phyloP scores from a whole-genome alignment of 2,329 filamentous ascomycete species.

The Epichloe typhina region DNA sequence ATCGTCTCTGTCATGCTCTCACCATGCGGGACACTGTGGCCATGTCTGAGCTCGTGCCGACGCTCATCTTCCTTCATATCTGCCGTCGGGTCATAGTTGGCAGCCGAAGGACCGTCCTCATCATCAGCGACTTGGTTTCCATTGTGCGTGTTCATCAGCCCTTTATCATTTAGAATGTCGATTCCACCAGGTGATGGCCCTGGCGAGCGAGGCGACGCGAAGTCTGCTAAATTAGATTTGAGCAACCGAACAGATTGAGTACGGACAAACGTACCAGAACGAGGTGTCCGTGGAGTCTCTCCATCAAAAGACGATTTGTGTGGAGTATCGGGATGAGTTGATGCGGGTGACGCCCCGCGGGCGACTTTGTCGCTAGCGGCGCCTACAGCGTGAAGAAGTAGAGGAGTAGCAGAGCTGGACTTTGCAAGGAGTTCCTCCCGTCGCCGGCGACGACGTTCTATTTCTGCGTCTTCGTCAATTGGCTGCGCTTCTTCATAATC shows the following conservation, averaged over 20 bases:
- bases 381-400: constrained; percentile 63
- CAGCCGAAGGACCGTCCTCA: constrained; percentile 73
- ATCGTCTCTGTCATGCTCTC: constrained; percentile 15
- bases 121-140: constrained; percentile 23
- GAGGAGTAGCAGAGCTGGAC: constrained; percentile 59
- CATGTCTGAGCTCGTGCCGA: constrained; percentile 52
- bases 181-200: constrained; percentile 43
- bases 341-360: constrained; percentile 40
- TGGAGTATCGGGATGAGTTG: constrained; percentile 31
- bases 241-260: neutral
- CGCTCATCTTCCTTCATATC: constrained; percentile 79
- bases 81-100: constrained; percentile 78
- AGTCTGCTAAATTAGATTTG: constrained; percentile 17
- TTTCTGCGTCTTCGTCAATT: constrained; percentile 70
- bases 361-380: constrained; percentile 43
- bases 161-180: constrained; percentile 51
- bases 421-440: constrained; percentile 79
- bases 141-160: constrained; percentile 49
- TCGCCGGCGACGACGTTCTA: constrained; percentile 72
- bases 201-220: constrained; percentile 29
- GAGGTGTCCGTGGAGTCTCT: constrained; percentile 31
- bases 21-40: constrained; percentile 38
- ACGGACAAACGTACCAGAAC: constrained; percentile 30
- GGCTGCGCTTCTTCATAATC: constrained; percentile 42
- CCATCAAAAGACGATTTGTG: constrained; percentile 16